Evolutionary conservation across 805 yeast genomes (phyloP).

Genomic region (Metschnikowia matae): DNA sequence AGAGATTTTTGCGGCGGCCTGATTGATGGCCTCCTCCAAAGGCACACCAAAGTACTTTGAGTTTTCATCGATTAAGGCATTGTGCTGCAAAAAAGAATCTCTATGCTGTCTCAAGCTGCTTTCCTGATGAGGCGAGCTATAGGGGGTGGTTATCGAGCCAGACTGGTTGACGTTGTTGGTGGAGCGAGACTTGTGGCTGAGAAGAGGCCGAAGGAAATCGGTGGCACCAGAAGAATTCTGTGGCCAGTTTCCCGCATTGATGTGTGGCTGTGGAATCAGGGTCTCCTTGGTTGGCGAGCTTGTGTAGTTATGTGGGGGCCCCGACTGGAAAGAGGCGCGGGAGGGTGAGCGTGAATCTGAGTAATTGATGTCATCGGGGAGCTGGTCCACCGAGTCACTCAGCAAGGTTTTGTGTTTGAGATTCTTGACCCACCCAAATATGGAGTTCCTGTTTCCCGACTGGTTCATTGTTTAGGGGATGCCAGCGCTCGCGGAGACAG

Average conservation of each 20-base stretch:
- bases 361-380: slow-evolving; percentile 18
- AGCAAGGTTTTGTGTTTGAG: slow-evolving; percentile 36
- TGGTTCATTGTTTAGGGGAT: slow-evolving; percentile 28
- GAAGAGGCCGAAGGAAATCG: slow-evolving; percentile 41
- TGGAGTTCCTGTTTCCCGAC: slow-evolving; percentile 37
- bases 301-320: slow-evolving; percentile 14
- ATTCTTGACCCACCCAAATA: slow-evolving; percentile 45
- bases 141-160: slow-evolving; percentile 35
- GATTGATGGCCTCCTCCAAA: slow-evolving; percentile 60
- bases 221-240: slow-evolving; percentile 7
- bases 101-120: slow-evolving; percentile 39
- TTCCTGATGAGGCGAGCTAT: slow-evolving; percentile 13
- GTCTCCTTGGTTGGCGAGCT: slow-evolving; percentile 10
- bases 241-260: slow-evolving; percentile 1
- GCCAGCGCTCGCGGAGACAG: slow-evolving; percentile 2
- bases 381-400: slow-evolving; percentile 38
- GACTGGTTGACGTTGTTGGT: slow-evolving; percentile 42
- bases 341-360: slow-evolving; percentile 20
- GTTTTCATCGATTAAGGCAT: slow-evolving; percentile 42
- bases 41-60: slow-evolving; percentile 75
- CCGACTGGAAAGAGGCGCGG: slow-evolving; percentile 14
- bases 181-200: slow-evolving; percentile 49
- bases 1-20: slow-evolving; percentile 75
- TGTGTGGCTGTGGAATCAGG: slow-evolving; percentile 5
- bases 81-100: slow-evolving; percentile 47